Base-by-base conservation (phyloP, 192 early-diverging fungal genomes). In the Radiomyces spectabilis region DNA sequence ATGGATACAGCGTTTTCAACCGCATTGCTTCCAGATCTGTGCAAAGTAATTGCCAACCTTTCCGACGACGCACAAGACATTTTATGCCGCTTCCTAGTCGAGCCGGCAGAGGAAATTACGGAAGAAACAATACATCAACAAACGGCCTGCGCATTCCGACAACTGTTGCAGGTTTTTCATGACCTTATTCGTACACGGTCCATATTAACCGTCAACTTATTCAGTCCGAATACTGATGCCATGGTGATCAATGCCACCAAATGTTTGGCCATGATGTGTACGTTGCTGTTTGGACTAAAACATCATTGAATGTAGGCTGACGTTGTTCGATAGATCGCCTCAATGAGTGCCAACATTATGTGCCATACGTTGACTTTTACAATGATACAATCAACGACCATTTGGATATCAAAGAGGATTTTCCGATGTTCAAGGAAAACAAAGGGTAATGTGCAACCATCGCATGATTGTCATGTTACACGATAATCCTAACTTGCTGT, bases 381-480 rank as follows among this genome's bases (percentile, higher is more conserved):
- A 88, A 85, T 55, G 76, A 75, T 32, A 66, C 76, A 0, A 61
- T 88, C 21, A 88, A 88, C 52, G 79, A 81, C 26, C 76, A 81
- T 21, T 71, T 86, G 16, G 85, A 88, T 34, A 85, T 85, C 41
- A 85, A 84, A 59, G 86, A 88, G 19, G 86, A 88, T 31, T 86
- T 84, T 35, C 82, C 85, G 29, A 77, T 80, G 30, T 88, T 79
- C 29, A 81, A 84, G 30, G 73, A 81, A 51, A 72, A 75, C 18
- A 80, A 83, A 44, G 67, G 67, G 67, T 63, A 69, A 25, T n/a
- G n/a, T n/a, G n/a, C n/a, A n/a, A n/a, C n/a, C n/a, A n/a, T n/a
- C n/a, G n/a, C n/a, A n/a, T n/a, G n/a, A n/a, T n/a, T n/a, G n/a
- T n/a, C n/a, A n/a, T n/a, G n/a, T n/a, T n/a, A n/a, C n/a, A n/a